Percentiles rank a stretch among this genome's conserved stretches.
phyloP scores from a whole-genome alignment of 495 filamentous ascomycete species.

The Copromyces sp. region DNA sequence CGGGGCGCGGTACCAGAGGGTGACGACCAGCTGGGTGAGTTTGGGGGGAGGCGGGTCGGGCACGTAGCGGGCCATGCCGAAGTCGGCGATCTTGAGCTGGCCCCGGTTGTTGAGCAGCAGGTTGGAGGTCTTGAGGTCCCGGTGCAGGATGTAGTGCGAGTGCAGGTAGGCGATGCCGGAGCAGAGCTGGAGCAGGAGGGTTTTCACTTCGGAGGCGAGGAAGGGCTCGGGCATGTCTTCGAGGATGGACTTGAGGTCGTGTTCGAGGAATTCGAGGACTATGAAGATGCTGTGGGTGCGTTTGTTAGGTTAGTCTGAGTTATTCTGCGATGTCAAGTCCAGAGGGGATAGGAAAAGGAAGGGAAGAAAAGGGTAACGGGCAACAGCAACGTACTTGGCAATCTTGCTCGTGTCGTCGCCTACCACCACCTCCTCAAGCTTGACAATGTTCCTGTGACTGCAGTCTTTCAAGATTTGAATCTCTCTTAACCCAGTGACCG shows the following conservation, averaged over 20 bases:
- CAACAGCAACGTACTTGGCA: slow-evolving; percentile 58
- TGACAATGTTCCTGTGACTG: slow-evolving; percentile 66
- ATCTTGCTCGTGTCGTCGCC: slow-evolving; percentile 53
- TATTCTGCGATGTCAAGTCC: background rate
- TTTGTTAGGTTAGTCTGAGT: background rate
- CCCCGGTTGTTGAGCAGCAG: slow-evolving; percentile 92
- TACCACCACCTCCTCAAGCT: slow-evolving; percentile 76
- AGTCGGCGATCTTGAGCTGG: slow-evolving; percentile 92
- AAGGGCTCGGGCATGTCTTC: slow-evolving; percentile 94
- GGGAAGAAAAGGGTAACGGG: slow-evolving; percentile 5
- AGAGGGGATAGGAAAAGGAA: background rate
- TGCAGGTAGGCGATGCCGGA: slow-evolving; percentile 82
- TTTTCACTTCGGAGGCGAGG: slow-evolving; percentile 86
- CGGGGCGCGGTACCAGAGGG: slow-evolving; percentile 91
- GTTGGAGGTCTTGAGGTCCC: slow-evolving; percentile 95
- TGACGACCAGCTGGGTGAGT: slow-evolving; percentile 89
- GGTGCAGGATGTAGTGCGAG: slow-evolving; percentile 85
- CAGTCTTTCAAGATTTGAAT: slow-evolving; percentile 50
- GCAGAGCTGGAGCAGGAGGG: slow-evolving; percentile 71
- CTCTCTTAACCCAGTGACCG: slow-evolving; percentile 85
- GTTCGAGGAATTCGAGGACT: slow-evolving; percentile 96
- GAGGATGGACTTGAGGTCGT: slow-evolving; percentile 90
- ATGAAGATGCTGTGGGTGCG: slow-evolving; percentile 62
- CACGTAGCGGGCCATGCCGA: slow-evolving; percentile 86
- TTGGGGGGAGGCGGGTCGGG: slow-evolving; percentile 66